A percentile compares a stretch with the other conserved stretches of the same genome.
These are phyloP conservation scores for Pluteus cervinus DNA, from an alignment of 768 basidiomycete species.

Conservation along the genomic window DNA sequence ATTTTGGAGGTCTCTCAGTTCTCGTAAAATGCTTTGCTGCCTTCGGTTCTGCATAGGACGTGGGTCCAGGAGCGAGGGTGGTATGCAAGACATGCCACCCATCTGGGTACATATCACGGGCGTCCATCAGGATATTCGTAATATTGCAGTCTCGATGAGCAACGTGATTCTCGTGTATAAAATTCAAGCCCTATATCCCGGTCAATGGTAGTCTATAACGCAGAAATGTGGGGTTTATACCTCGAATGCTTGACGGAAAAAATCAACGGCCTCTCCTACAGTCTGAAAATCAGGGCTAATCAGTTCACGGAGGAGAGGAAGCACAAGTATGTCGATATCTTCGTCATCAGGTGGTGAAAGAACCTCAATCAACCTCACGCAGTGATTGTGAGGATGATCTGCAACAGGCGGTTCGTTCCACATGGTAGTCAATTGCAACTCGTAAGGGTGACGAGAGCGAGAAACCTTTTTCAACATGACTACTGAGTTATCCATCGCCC, in stretches of 20 bases:
- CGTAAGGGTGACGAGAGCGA: no score
- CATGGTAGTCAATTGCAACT: no score
- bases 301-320: constrained; percentile 18
- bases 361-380: constrained; percentile 22
- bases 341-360: constrained; percentile 15
- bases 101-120: constrained; percentile 11
- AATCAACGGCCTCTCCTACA: constrained; percentile 24
- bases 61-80: constrained; percentile 2
- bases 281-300: constrained; percentile 20
- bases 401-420: no score
- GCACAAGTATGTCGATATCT: constrained; percentile 16
- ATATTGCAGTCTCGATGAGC: constrained; percentile 25
- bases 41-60: constrained; percentile 10
- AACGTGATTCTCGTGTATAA: constrained; percentile 25
- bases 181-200: constrained; percentile 20
- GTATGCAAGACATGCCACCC: constrained; percentile 23
- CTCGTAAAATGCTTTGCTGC: constrained; percentile 12
- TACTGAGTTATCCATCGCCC: no score
- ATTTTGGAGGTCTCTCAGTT: constrained; percentile 17
- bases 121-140: constrained; percentile 25
- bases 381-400: constrained; percentile 25
- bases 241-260: constrained; percentile 21
- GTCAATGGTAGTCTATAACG: not conserved
- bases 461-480: no score
- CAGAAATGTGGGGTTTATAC: constrained; percentile 4